Base-by-base conservation (phyloP, 352 stramenopile species). In the Halophytophthora polymorphica region DNA sequence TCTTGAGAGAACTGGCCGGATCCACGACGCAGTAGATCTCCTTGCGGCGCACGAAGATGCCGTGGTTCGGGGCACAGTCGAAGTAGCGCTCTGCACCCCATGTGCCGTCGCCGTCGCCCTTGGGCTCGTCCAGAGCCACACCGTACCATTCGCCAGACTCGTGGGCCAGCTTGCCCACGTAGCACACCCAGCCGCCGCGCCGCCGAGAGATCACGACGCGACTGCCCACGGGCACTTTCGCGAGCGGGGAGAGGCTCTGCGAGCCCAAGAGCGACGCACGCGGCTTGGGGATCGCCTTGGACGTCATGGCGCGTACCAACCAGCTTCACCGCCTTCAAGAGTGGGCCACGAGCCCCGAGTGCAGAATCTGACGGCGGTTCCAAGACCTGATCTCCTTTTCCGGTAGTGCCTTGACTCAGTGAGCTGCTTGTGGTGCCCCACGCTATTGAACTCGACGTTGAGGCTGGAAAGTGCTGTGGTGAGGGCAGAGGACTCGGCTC, bases 141-240 rank as follows among this genome's bases (percentile, higher is more conserved):
- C 77, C 77, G 45, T 88, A 88, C 74, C 77, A 88, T 41, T 88
- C 77, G 36, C 77, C 77, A 0, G 60, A 61, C 25, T 83, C 74
- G 49, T 69, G 69, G 14, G 60, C 66, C 36, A 88, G 52, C 56
- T 82, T 85, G 4, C 74, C 77, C 12, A 85, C 67, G 50, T 82
- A 86, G n/a, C 64, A 66, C n/a, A 86, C 74, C 28, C 59, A 76
- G 7, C 77, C 77, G 3, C 58, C 66, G n/a, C 77, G 74, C 25
- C 72, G 64, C 28, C 63, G 61, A 23, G 74, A 86, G 31, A 88
- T 65, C 50, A 83, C 64, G 33, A 88, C 77, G 45, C 74, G 63
- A 14, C 61, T 78, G 17, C 75, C 72, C 11, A 88, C 17, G 0
- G 77, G 72, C n/a, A 85, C 64, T 37, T 69, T 75, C 58, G 77